Conservation (phyloP, 768 basidiomycete species). For the Hirschioporus abietinus region DNA sequence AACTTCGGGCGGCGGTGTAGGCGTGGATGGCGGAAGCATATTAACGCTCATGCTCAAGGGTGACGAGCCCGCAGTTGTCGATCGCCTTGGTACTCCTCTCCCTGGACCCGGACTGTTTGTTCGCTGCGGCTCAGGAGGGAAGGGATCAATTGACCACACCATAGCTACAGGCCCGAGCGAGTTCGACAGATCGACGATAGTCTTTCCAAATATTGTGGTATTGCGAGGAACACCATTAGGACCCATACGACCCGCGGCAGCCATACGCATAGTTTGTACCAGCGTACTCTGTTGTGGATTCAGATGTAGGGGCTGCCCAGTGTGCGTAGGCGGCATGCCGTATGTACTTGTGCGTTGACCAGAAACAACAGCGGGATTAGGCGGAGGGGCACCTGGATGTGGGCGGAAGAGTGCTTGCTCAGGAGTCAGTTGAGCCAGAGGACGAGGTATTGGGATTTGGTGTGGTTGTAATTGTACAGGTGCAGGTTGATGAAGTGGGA, state of each 20-base stretch:
- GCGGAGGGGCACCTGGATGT: constrained; percentile 12
- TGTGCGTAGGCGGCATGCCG: constrained; percentile 7
- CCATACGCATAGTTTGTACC: constrained; percentile 20
- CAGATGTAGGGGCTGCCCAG: constrained; percentile 16
- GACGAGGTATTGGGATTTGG: constrained; percentile 16
- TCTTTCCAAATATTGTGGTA: constrained; percentile 59
- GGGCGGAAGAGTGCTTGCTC: constrained; percentile 19
- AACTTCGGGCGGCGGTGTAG: background rate
- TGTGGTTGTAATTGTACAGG: constrained; percentile 15
- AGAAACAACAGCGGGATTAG: constrained; percentile 12
- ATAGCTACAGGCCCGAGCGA: constrained; percentile 59
- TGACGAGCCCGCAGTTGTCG: background rate
- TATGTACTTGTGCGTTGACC: constrained; percentile 28
- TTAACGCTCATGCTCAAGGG: background rate
- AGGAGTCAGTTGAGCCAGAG: constrained; percentile 12
- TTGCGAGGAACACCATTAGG: constrained; percentile 25
- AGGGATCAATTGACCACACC: constrained; percentile 51
- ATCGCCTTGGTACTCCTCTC: background rate
- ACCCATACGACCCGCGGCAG: constrained; percentile 13
- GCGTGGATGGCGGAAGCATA: background rate
- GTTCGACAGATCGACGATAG: constrained; percentile 41
- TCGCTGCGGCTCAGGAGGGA: background rate
- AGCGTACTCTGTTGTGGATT: constrained; percentile 14
- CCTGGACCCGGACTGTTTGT: background rate
- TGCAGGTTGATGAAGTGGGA: constrained; percentile 16